phyloP scores from a whole-genome alignment of 495 filamentous ascomycete species.

The Tetracladium setigerum region DNA sequence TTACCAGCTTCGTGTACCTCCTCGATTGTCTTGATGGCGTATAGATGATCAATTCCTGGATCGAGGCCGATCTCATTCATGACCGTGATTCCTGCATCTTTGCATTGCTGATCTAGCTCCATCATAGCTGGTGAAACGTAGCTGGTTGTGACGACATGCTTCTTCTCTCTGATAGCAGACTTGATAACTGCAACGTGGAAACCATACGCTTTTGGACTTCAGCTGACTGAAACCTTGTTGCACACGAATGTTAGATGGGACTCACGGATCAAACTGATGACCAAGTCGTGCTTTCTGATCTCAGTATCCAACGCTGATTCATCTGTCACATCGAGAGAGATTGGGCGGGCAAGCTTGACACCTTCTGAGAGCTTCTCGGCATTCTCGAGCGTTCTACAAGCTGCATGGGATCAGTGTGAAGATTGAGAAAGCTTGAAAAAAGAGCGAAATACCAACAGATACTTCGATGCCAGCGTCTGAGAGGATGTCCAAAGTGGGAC shows the following conservation, averaged over 20 bases:
- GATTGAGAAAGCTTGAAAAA: too few relatives aligned
- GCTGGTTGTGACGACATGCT: constrained; percentile 92
- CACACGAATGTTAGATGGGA: too few relatives aligned
- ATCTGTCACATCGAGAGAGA: constrained; percentile 78
- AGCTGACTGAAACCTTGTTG: too few relatives aligned
- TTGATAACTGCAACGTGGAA: constrained; percentile 89
- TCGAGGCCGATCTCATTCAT: constrained; percentile 87
- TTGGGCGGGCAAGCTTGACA: constrained; percentile 60
- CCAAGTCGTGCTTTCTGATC: constrained; percentile 69
- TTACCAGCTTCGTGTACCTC: constrained; percentile 45
- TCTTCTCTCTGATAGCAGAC: constrained; percentile 87
- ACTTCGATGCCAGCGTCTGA: constrained; percentile 68
- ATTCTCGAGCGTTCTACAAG: constrained; percentile 75
- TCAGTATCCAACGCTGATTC: constrained; percentile 69
- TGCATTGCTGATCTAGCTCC: constrained; percentile 70
- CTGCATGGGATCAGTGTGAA: constrained; percentile 31
- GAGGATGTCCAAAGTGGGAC: constrained; percentile 72
- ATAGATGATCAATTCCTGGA: constrained; percentile 61
- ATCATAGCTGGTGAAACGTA: constrained; percentile 91
- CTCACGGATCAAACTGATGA: constrained; percentile 79
- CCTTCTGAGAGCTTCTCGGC: constrained; percentile 68
- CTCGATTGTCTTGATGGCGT: constrained; percentile 81
- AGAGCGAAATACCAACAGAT: constrained; percentile 69
- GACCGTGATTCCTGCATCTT: constrained; percentile 92
- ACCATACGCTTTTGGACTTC: too few relatives aligned